Conservation (phyloP, 2,329 filamentous ascomycete species). For the Cladosporium sphaerospermum region DNA sequence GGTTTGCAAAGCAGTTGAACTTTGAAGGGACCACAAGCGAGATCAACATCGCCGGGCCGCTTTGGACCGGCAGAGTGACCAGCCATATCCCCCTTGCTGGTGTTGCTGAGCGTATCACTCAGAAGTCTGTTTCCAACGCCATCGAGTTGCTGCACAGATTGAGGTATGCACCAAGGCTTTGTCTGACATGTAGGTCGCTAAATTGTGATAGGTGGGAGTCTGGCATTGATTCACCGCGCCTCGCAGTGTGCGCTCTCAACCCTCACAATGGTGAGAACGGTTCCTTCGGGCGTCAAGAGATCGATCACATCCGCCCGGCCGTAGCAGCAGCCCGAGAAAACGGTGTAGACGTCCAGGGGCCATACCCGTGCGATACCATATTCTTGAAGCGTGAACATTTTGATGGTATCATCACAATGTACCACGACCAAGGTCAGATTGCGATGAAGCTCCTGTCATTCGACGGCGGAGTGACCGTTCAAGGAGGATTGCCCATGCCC, state of each 20-base stretch:
- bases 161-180: not conserved
- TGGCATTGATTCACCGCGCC: slow-evolving; percentile 12
- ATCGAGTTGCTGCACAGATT: slow-evolving; percentile 13
- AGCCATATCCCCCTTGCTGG: slow-evolving; percentile 12
- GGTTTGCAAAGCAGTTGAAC: slow-evolving; percentile 15
- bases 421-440: slow-evolving; percentile 17
- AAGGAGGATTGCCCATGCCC: slow-evolving; percentile 14
- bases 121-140: slow-evolving; percentile 9
- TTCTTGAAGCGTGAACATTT: slow-evolving; percentile 11
- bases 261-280: slow-evolving; percentile 17
- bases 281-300: slow-evolving; percentile 14
- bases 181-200: not conserved
- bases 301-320: slow-evolving; percentile 14
- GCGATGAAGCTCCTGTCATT: slow-evolving; percentile 15
- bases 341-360: slow-evolving; percentile 14
- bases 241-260: slow-evolving; percentile 13
- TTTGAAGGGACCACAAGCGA: slow-evolving; percentile 13
- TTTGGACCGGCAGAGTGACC: slow-evolving; percentile 14
- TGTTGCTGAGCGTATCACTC: slow-evolving; percentile 10
- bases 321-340: slow-evolving; percentile 9
- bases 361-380: slow-evolving; percentile 14
- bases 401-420: slow-evolving; percentile 16
- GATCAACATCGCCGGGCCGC: slow-evolving; percentile 14
- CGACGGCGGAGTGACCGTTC: slow-evolving; percentile 15
- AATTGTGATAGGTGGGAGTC: slow-evolving; percentile 10